Evolutionary conservation across 1,139 yeast species (phyloP), one percentile per base, ranked within the genome.

Genomic region (Geotrichum restrictum): DNA sequence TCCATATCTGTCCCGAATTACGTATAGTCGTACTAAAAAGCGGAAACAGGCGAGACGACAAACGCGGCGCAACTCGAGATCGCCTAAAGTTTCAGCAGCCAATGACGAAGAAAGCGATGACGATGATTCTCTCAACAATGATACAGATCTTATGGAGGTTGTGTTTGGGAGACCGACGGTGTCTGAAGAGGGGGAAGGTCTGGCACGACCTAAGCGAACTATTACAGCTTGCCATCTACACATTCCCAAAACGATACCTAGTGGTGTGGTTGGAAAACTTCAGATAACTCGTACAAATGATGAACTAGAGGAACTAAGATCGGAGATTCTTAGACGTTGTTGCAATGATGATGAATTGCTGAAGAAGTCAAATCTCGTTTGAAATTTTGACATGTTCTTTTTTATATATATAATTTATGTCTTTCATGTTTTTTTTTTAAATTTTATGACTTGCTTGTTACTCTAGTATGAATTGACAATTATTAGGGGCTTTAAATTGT

Each of bases 1-100:
- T 18, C 59, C 66, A 8, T 66, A 63, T 48, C 45, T 65, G 16
- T 63, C 68, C 2, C 56, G 66, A 29, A 42, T 65, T 8, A 58
- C 60, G 7, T 56, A 57, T 6, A 16, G 33, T 8, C 38, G 39
- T 10, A 18, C 7, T 14, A 27, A 13, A 16, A 38, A 11, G 39
- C 31, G 38, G 16, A 32, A 31, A 5, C 29, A 18, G n/a, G 19
- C 38, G 18, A 13, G 38, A 21, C 46, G 46, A n/a, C n/a, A n/a
- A n/a, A n/a, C n/a, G n/a, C n/a, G n/a, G 13, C 19, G 39, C 31
- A 19, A 11, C 34, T 27, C 31, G n/a, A 22, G 24, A 31, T 24
- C 14, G 1, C 34, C 40, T n/a, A 31, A 13, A 13, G 32, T 4
- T 34, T 8, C 22, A 19, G 33, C 40, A 11, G 22, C 40, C 37